Evolutionary conservation across 345 rosid species (phyloP).

Genomic region (Hypericum androsaemum): DNA sequence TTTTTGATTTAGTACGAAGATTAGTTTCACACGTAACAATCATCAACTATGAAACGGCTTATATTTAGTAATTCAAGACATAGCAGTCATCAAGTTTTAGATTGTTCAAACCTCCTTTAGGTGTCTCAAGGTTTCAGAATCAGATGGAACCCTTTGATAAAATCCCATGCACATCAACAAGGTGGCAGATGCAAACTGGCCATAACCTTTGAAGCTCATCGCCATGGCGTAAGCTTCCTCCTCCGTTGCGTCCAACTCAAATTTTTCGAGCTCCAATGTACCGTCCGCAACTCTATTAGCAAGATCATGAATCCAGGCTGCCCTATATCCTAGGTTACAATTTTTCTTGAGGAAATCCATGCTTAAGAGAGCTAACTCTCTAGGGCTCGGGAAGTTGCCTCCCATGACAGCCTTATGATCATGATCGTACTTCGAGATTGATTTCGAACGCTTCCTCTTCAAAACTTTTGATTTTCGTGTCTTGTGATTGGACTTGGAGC

Average conservation of each 20-base stretch:
- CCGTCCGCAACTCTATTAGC: slow-evolving; percentile 22
- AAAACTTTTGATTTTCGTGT: slow-evolving; percentile 1
- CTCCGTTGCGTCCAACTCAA: slow-evolving; percentile 4
- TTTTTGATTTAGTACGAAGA: no score
- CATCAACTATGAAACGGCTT: no score
- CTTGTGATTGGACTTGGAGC: not conserved
- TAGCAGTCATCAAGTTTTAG: no score
- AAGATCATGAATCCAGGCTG: slow-evolving; percentile 14
- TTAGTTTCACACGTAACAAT: no score
- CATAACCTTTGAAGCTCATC: slow-evolving; percentile 27
- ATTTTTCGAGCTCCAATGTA: slow-evolving; percentile 14
- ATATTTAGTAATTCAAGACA: no score
- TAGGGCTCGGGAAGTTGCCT: slow-evolving; percentile 35
- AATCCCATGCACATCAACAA: slow-evolving; percentile 39
- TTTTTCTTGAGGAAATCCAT: slow-evolving; percentile 8
- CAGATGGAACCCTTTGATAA: slow-evolving; percentile 36
- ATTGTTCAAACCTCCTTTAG: slow-evolving; percentile 26
- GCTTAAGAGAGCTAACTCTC: slow-evolving; percentile 26
- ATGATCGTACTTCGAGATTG: not conserved
- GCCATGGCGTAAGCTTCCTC: slow-evolving; percentile 1
- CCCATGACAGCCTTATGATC: no score
- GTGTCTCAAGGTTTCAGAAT: slow-evolving; percentile 36
- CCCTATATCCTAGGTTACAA: slow-evolving; percentile 45
- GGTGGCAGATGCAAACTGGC: slow-evolving; percentile 30
- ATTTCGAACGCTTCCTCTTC: not conserved